Conservation (phyloP, 2,329 filamentous ascomycete genomes). For the Pseudogymnoascus sp. region DNA sequence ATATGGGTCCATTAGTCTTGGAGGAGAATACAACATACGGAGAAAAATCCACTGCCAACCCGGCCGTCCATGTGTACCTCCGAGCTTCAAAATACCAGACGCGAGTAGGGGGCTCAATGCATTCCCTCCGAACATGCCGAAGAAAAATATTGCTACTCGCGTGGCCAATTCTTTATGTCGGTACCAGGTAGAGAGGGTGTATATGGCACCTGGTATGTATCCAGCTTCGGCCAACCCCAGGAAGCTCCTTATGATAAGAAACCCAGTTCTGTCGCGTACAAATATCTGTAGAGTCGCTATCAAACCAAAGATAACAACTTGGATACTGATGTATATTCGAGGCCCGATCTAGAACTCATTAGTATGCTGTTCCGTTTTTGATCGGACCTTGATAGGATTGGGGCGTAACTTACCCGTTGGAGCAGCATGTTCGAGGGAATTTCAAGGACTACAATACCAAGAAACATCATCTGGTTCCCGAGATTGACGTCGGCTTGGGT, state of each 20-base stretch:
- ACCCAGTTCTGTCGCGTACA: conserved; percentile 39
- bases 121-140: conserved; percentile 49
- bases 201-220: conserved; percentile 49
- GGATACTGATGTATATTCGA: conserved; percentile 26
- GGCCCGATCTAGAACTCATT: conserved; percentile 22
- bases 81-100: conserved; percentile 27
- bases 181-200: conserved; percentile 59
- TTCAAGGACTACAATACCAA: conserved; percentile 30
- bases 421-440: conserved; percentile 31
- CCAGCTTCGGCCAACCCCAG: conserved; percentile 47
- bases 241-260: conserved; percentile 42
- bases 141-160: conserved; percentile 54
- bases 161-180: conserved; percentile 52
- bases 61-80: conserved; percentile 12
- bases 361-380: background rate
- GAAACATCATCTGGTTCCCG: conserved; percentile 27
- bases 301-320: conserved; percentile 31
- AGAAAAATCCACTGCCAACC: conserved; percentile 21
- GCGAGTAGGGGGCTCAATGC: conserved; percentile 58
- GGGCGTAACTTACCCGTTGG: conserved; percentile 13
- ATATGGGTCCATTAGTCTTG: too few relatives aligned
- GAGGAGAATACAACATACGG: background rate
- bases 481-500: conserved; percentile 27
- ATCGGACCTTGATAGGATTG: background rate
- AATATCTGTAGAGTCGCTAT: conserved; percentile 30